These are phyloP conservation scores for Termitomyces sp. DNA, from an alignment of 768 basidiomycete genomes.

Conservation along the genomic window DNA sequence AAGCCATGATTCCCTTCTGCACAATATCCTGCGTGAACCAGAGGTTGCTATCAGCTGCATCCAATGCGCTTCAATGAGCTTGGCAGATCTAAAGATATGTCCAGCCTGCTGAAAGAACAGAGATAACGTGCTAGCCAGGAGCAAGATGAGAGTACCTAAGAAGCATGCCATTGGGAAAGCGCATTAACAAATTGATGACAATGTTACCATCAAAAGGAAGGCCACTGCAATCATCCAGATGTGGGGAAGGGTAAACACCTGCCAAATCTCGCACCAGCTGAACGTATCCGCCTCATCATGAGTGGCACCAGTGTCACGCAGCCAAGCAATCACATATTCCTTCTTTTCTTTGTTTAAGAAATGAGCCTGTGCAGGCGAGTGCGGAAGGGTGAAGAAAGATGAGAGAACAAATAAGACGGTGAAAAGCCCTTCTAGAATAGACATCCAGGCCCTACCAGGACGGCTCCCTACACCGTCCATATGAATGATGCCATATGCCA, in stretches of 20 bases:
- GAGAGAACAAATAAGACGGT: conserved; percentile 55
- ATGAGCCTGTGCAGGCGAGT: conserved; percentile 39
- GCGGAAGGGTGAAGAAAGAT: conserved; percentile 50
- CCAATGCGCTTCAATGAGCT: too few relatives aligned
- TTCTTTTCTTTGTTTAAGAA: conserved; percentile 55
- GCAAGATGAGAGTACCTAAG: conserved; percentile 43
- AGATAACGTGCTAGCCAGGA: conserved; percentile 44
- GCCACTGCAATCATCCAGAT: conserved; percentile 49
- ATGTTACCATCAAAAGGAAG: conserved; percentile 54
- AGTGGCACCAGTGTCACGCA: conserved; percentile 41
- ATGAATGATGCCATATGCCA: conserved; percentile 63
- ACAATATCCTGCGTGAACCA: too few relatives aligned
- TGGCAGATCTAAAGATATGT: not conserved
- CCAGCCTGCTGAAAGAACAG: not conserved
- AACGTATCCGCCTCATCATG: conserved; percentile 42
- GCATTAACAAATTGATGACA: not conserved
- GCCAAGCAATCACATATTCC: conserved; percentile 39
- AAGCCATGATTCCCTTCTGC: too few relatives aligned
- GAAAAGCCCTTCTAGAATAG: conserved; percentile 66
- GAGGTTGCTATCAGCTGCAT: too few relatives aligned
- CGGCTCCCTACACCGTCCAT: conserved; percentile 56
- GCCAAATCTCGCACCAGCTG: conserved; percentile 55
- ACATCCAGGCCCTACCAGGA: conserved; percentile 70
- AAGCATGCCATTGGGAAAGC: not conserved
- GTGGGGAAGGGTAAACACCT: conserved; percentile 51